phyloP scores from a whole-genome alignment of 73 alveolate genomes.

The Tetrahymena borealis region DNA sequence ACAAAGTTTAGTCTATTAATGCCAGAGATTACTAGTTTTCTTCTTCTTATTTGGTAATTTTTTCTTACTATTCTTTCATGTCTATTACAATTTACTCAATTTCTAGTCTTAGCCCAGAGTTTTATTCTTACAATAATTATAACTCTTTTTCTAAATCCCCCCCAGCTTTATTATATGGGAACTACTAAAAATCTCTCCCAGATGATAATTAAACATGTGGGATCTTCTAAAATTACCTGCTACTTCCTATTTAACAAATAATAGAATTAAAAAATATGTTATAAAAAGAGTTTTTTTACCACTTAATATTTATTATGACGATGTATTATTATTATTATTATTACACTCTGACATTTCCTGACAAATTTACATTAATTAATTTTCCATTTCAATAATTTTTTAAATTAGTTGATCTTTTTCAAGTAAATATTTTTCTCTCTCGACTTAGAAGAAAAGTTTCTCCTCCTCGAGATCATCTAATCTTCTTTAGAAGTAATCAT shows the following conservation, averaged over 20 bases:
- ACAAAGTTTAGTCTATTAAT: background rate
- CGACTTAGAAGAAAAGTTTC: background rate
- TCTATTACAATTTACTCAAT: background rate
- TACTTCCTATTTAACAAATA: too few relatives aligned
- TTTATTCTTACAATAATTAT: background rate
- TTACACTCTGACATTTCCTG: too few relatives aligned
- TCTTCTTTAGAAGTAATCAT: background rate
- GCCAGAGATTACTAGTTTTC: background rate
- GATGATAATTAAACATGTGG: too few relatives aligned
- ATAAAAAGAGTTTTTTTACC: too few relatives aligned
- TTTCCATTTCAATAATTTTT: background rate
- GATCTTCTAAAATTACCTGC: too few relatives aligned
- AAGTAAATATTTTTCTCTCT: background rate
- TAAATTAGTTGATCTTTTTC: background rate
- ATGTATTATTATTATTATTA: too few relatives aligned
- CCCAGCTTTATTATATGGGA: too few relatives aligned
- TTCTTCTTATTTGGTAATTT: background rate
- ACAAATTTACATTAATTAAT: background rate
- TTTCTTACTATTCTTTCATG: background rate
- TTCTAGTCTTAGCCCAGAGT: background rate
- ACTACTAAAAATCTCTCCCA: too few relatives aligned
- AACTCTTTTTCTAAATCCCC: background rate
- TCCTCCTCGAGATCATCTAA: background rate
- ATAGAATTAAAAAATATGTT: too few relatives aligned
- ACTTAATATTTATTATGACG: too few relatives aligned